Evolutionary conservation across 2,329 filamentous ascomycete genomes (phyloP).

Genomic region (Colletotrichum theobromicola): DNA sequence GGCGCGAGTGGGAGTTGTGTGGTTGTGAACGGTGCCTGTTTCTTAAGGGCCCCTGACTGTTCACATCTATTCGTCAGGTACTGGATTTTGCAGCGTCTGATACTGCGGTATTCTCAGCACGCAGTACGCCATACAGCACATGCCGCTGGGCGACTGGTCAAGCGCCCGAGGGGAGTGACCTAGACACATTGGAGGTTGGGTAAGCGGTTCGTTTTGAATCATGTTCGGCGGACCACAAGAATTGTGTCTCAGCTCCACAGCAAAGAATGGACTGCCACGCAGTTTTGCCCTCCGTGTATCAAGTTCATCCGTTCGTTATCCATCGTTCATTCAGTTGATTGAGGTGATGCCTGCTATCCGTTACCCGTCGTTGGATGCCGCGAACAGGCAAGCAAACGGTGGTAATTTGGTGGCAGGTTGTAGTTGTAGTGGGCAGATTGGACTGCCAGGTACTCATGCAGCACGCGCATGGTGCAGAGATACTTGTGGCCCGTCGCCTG

Average conservation of each 20-base stretch:
- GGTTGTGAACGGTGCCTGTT: neutral
- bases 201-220: neutral
- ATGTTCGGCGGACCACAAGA: neutral
- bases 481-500: neutral
- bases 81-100: neutral
- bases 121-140: neutral
- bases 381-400: neutral
- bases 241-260: constrained; percentile 5
- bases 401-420: constrained; percentile 3
- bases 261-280: constrained; percentile 10
- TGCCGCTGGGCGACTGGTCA: neutral
- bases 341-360: neutral
- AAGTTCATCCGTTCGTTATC: neutral
- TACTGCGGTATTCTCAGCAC: too few species aligned
- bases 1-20: neutral
- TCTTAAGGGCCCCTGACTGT: neutral
- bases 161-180: neutral
- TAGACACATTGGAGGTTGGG: neutral
- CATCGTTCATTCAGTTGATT: neutral
- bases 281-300: neutral
- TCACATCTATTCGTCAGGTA: too few species aligned
- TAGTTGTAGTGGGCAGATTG: neutral
- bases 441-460: neutral
- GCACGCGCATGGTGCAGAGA: neutral
- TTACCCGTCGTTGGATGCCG: neutral